Conservation (phyloP, 1,284 basidiomycete species). For the Leccinum colubrinum region DNA sequence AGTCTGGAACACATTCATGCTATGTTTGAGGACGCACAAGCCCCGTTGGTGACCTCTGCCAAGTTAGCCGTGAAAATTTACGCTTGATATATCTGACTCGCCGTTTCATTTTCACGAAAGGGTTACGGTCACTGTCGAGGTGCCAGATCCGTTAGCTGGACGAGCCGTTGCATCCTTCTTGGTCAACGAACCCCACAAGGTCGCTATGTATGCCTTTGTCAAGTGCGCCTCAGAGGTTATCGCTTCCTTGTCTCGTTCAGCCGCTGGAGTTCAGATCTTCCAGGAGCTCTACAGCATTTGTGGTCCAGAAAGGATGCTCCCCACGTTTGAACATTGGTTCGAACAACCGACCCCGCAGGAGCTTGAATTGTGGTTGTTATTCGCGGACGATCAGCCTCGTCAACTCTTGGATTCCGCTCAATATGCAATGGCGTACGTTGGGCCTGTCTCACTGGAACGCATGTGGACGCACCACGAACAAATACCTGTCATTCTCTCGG, state of each 20-base stretch:
- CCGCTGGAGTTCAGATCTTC: slow-evolving; percentile 73
- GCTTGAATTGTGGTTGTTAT: slow-evolving; percentile 72
- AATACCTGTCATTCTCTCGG: slow-evolving; percentile 78
- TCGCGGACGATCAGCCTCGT: slow-evolving; percentile 66
- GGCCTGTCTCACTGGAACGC: slow-evolving; percentile 79
- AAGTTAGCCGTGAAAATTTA: slow-evolving; percentile 47
- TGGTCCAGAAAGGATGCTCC: slow-evolving; percentile 82
- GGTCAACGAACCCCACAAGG: slow-evolving; percentile 84
- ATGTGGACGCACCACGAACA: slow-evolving; percentile 73
- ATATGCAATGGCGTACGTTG: slow-evolving; percentile 84
- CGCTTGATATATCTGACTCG: slow-evolving; percentile 11
- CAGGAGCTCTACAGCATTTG: slow-evolving; percentile 85
- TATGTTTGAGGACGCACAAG: slow-evolving; percentile 60
- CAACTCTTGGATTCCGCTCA: slow-evolving; percentile 77
- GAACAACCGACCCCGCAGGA: slow-evolving; percentile 67
- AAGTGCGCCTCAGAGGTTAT: slow-evolving; percentile 81
- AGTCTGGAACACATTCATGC: slow-evolving; percentile 66
- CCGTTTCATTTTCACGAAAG: slow-evolving; percentile 53
- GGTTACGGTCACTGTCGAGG: slow-evolving; percentile 72
- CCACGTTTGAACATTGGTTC: slow-evolving; percentile 70
- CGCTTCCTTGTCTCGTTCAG: slow-evolving; percentile 81
- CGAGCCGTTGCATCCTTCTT: slow-evolving; percentile 83
- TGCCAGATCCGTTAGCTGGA: slow-evolving; percentile 71
- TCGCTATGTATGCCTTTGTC: slow-evolving; percentile 78
- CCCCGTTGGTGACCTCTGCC: slow-evolving; percentile 49